Base-by-base conservation (phyloP, 129 eudicot genomes). In the Flaveria robusta region DNA sequence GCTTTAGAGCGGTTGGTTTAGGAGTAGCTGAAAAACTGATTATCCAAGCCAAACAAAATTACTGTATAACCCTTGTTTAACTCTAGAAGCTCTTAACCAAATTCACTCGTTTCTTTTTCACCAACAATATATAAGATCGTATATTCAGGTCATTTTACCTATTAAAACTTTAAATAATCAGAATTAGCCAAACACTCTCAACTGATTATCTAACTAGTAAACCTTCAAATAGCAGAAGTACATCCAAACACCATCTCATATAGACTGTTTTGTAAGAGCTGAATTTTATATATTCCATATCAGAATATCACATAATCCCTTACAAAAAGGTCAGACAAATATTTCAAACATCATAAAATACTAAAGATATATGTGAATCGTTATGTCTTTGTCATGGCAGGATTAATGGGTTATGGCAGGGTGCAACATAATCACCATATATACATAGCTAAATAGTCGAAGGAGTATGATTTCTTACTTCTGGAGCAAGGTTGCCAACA, bases 401-500 rank as follows among this genome's bases (percentile, higher is more conserved):
- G 23, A 46, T 41, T 31, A 67, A 41, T 11, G 73, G 4, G 43
- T 69, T 69, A 26, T 3, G 42, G 18, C 60, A 22, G 14, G 46
- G 72, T 39, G 24, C 52, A 42, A 59, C 59, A 73, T 20, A 55
- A 39, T 55, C 52, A 55, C 43, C 77, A 24, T 13, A 55, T 24
- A 60, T 7, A 22, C 15, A 47, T 47, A 63, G 63, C 20, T 76
- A 76, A n/a, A 67, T 77, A 10, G 26, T 55, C 1, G 8, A 68
- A 23, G 29, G 8, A 42, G 26, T 52, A 42, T 20, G 41, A 43
- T 24, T 27, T 45, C 92, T 82, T 84, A 85, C 99, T 91, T 94
- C 99, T 27, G 96, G 96, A 70, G 99, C 89, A 83, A 94, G 96
- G 86, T 91, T 91, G 77, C 99, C 97, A 39, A 91, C 97, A 75